Conservation (phyloP, 2,329 filamentous ascomycete genomes). For the Botrytis cinerea region DNA sequence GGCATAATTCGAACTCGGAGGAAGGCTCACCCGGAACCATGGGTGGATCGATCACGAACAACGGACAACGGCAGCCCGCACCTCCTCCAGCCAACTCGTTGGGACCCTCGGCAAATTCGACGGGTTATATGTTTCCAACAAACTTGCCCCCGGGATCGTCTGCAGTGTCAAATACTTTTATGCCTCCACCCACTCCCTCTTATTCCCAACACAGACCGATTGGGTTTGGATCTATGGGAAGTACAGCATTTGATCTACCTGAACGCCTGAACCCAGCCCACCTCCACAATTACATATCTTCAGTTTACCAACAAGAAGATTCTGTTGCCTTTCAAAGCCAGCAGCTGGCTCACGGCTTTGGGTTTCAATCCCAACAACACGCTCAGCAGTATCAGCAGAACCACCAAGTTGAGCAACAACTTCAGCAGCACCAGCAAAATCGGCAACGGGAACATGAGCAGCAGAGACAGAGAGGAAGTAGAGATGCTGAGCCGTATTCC, state of each 20-base stretch:
- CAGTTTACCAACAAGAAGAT: background rate
- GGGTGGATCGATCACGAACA: slow-evolving; percentile 5
- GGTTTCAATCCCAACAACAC: background rate
- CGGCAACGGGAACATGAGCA: background rate
- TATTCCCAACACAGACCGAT: background rate
- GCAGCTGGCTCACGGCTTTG: background rate
- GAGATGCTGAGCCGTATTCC: background rate
- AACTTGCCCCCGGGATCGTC: background rate
- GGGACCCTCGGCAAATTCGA: background rate
- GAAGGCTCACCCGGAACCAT: slow-evolving; percentile 17
- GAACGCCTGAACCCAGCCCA: background rate
- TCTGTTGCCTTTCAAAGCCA: background rate
- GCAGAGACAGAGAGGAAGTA: background rate
- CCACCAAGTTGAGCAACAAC: background rate
- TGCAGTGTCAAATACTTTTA: background rate
- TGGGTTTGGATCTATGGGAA: background rate
- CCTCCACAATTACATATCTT: background rate
- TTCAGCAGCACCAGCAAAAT: background rate
- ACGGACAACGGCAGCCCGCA: background rate
- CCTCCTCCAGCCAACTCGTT: background rate
- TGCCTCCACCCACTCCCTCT: background rate
- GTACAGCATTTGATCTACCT: background rate
- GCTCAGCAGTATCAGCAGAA: background rate
- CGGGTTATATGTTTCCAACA: background rate
- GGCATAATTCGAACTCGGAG: slow-evolving; percentile 11